Conservation (phyloP, 1,139 yeast genomes). For the Debaryomyces robertsiae region DNA sequence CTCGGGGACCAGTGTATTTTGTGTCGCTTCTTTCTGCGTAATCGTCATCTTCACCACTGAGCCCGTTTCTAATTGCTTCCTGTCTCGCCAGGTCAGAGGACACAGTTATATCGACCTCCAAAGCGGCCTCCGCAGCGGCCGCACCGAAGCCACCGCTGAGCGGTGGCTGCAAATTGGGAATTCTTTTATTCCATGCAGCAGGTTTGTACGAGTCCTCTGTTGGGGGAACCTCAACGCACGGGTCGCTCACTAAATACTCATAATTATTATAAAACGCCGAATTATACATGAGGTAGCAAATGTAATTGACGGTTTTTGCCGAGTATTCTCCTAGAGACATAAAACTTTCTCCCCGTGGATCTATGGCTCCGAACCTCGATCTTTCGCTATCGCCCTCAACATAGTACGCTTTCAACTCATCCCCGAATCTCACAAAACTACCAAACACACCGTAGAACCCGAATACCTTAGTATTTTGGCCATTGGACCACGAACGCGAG, state of each 20-base stretch:
- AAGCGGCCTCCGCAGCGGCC: too few species aligned
- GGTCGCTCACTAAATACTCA: constrained; percentile 11
- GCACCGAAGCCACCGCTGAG: too few species aligned
- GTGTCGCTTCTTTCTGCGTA: background rate
- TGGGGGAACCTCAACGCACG: background rate
- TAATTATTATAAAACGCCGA: constrained; percentile 10
- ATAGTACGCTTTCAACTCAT: constrained; percentile 1
- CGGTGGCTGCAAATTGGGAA: constrained; percentile 11
- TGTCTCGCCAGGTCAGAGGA: too few species aligned
- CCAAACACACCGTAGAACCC: constrained; percentile 17
- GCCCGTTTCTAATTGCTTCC: too few species aligned
- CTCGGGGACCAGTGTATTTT: background rate
- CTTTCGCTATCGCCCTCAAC: background rate
- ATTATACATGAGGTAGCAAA: constrained; percentile 14
- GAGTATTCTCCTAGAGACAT: constrained; percentile 9
- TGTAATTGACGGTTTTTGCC: constrained; percentile 12
- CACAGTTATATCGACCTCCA: too few species aligned
- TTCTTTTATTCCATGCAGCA: constrained; percentile 5
- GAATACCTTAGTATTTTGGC: constrained; percentile 7
- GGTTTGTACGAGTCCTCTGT: background rate
- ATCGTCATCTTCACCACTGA: too few species aligned
- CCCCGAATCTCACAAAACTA: constrained; percentile 6
- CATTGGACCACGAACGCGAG: background rate
- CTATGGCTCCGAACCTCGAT: background rate
- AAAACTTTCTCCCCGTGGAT: background rate